These are phyloP conservation scores for Chaetoscypha palmicola DNA, from an alignment of 2,329 filamentous ascomycete genomes.

Conservation along the genomic window DNA sequence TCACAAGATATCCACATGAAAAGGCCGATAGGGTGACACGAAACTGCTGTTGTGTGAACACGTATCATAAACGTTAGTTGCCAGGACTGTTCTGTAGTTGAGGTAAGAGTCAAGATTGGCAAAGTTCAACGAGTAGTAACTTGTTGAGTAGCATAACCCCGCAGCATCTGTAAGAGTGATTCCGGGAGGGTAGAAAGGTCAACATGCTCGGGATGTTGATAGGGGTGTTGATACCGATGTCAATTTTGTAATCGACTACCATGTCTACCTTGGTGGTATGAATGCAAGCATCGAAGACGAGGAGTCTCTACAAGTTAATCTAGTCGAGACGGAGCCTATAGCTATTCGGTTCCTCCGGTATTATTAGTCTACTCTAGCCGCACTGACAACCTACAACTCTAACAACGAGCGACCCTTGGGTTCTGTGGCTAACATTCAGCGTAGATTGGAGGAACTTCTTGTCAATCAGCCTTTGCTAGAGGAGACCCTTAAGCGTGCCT, in stretches of 20 bases:
- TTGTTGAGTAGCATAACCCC: conserved; percentile 62
- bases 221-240: too few relatives aligned
- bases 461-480: conserved; percentile 16
- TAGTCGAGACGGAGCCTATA: conserved; percentile 12
- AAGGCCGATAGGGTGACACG: too few relatives aligned
- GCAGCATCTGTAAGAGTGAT: conserved; percentile 81
- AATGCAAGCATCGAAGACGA: conserved; percentile 48
- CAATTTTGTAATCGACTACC: too few relatives aligned
- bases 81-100: too few relatives aligned
- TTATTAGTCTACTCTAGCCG: conserved; percentile 4
- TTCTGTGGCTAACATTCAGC: conserved; percentile 25
- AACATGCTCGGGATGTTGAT: too few relatives aligned
- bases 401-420: conserved; percentile 7
- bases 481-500: not conserved
- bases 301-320: conserved; percentile 22
- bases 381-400: conserved; percentile 4
- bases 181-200: conserved; percentile 97
- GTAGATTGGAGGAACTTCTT: conserved; percentile 25
- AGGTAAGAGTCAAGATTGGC: too few relatives aligned
- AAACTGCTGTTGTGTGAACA: too few relatives aligned
- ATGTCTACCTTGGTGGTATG: too few relatives aligned
- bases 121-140: not conserved
- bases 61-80: too few relatives aligned
- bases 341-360: not conserved
- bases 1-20: too few relatives aligned